Evolutionary conservation across 176 grass and related monocot genomes (phyloP), one percentile per base, ranked within the genome.

Genomic region (Eragrostis nindensis): DNA sequence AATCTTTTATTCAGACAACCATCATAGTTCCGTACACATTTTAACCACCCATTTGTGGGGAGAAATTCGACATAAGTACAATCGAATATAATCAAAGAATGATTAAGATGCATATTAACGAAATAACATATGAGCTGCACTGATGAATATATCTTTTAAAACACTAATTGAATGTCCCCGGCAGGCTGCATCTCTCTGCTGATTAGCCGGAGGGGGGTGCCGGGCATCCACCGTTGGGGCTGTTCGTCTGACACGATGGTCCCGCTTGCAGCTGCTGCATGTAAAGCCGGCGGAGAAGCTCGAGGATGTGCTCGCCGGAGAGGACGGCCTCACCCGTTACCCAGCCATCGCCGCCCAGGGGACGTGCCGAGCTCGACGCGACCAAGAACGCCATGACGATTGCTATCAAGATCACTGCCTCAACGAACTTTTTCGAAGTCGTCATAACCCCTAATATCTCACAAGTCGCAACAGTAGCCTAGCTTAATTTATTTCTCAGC

Each of bases 221-320:
- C 5, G 75, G 81, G 81, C 87, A 89, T n/a, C 70, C 53, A 69
- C 54, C 76, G 55, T 84, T 80, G 30, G 44, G 4, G 81, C 62
- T 84, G 70, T 89, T 69, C 6, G 87, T 88, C 27, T 8, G 5
- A 44, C 86, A 88, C 4, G 86, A 88, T 29, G 79, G 0, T 13
- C 15, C 68, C 22, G 86, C 61, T 64, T 40, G 61, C 70, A 89
- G 69, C 44, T 84, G 82, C 81, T 89, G 81, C 75, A 84, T 70
- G 24, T 84, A 88, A 18, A 88, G 22, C 6, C 42, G 75, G 30
- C 76, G 62, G 62, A 89, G 75, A 61, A 80, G 22, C 69, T 74
- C 69, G 18, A 80, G 22, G 60, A 74, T 62, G 24, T 71, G 73
- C 60, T 84, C 36, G 42, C 81, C 60, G 62, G 81, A 70, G 76